phyloP scores from a whole-genome alignment of 2,329 filamentous ascomycete genomes.

The Fusarium sp. region DNA sequence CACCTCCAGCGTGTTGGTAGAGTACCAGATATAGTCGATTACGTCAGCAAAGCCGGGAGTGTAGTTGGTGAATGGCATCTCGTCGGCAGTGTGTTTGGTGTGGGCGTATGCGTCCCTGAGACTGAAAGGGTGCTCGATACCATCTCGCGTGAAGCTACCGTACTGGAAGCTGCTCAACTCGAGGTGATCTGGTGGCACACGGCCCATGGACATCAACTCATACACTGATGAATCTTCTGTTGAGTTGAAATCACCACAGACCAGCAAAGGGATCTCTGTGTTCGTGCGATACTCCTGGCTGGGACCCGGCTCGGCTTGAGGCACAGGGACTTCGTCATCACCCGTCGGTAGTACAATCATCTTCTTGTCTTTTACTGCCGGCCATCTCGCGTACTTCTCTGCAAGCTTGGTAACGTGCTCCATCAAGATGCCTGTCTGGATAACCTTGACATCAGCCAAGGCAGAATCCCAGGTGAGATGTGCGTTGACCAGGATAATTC shows the following conservation, averaged over 20 bases:
- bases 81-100: conserved; percentile 85
- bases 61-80: conserved; percentile 96
- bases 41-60: conserved; percentile 93
- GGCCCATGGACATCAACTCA: conserved; percentile 87
- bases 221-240: conserved; percentile 89
- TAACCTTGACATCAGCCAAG: conserved; percentile 93
- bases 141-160: conserved; percentile 91
- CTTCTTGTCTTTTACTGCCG: conserved; percentile 86
- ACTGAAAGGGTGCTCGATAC: conserved; percentile 95
- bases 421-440: conserved; percentile 96
- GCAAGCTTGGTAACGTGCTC: conserved; percentile 90
- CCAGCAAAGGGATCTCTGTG: conserved; percentile 88
- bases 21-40: conserved; percentile 98
- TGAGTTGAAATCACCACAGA: conserved; percentile 98
- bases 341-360: conserved; percentile 63
- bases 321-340: conserved; percentile 62
- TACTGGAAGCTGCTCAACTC: conserved; percentile 89
- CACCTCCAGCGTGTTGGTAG: conserved; percentile 88
- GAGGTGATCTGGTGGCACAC: conserved; percentile 81
- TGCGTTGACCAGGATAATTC: conserved; percentile 92
- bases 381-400: conserved; percentile 85
- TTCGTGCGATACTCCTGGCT: conserved; percentile 90
- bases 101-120: conserved; percentile 90
- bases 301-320: conserved; percentile 77
- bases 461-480: conserved; percentile 96